Evolutionary conservation across 306 rosid genomes (phyloP).

Genomic region (Cucurbita moschata): DNA sequence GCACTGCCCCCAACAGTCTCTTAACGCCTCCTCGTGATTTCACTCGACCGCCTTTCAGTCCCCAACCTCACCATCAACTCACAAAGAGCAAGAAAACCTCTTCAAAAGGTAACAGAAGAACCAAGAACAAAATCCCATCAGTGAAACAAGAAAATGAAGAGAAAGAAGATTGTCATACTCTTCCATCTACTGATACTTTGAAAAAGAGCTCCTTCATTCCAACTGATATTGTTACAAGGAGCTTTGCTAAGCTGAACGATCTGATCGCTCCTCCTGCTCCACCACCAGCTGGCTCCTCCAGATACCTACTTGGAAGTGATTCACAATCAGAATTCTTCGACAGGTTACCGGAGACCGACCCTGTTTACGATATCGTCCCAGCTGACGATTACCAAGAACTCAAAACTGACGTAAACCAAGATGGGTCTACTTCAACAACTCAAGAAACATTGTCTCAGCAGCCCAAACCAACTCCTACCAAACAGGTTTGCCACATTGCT

Average conservation of each 20-base stretch:
- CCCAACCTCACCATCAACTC: constrained; percentile 24
- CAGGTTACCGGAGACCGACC: background rate
- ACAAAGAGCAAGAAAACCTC: constrained; percentile 25
- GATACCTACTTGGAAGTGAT: constrained; percentile 1
- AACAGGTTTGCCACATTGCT: constrained; percentile 1
- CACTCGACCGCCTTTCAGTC: constrained; percentile 29
- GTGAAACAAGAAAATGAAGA: constrained; percentile 7
- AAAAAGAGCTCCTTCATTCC: constrained; percentile 7
- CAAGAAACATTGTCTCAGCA: background rate
- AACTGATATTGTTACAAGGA: constrained; percentile 3
- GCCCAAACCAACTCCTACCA: background rate
- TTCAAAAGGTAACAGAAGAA: constrained; percentile 15
- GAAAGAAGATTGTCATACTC: background rate
- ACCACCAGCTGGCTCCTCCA: background rate
- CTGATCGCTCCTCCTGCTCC: constrained; percentile 3
- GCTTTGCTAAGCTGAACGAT: background rate
- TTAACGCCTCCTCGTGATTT: constrained; percentile 17
- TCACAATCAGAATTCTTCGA: background rate
- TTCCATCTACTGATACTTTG: background rate
- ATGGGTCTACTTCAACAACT: background rate
- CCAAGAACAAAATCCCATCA: constrained; percentile 13
- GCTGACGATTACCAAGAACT: background rate
- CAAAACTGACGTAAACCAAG: background rate
- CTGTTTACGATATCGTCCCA: background rate
- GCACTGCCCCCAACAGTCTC: constrained; percentile 4